phyloP scores from a whole-genome alignment of 352 stramenopile genomes.

The Pythium aquatile region DNA sequence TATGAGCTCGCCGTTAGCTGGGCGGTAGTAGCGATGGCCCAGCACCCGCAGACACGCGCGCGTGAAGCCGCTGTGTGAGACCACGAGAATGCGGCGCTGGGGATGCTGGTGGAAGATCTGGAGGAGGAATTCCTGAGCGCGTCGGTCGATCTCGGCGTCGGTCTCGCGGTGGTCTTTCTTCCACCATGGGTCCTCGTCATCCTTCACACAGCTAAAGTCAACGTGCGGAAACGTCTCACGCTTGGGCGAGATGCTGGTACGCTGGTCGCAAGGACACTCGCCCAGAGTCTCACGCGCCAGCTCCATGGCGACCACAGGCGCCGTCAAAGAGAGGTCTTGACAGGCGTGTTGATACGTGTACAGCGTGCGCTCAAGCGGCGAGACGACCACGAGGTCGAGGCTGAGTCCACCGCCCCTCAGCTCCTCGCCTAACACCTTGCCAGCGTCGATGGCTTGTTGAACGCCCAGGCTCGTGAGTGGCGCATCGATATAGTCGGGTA shows the following conservation, averaged over 20 bases:
- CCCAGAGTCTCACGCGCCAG: conserved; percentile 61
- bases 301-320: conserved; percentile 55
- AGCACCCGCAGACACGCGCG: conserved; percentile 58
- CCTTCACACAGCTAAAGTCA: conserved; percentile 43
- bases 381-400: conserved; percentile 63
- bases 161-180: conserved; percentile 53
- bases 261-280: conserved; percentile 62
- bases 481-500: conserved; percentile 54
- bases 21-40: conserved; percentile 62
- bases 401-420: conserved; percentile 41
- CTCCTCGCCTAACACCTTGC: conserved; percentile 42
- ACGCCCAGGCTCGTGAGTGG: conserved; percentile 47
- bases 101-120: conserved; percentile 37
- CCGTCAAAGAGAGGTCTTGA: conserved; percentile 19
- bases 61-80: conserved; percentile 70
- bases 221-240: conserved; percentile 40
- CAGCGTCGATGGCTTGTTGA: conserved; percentile 34
- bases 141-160: conserved; percentile 51
- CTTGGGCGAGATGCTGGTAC: conserved; percentile 42
- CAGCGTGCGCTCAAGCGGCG: conserved; percentile 63
- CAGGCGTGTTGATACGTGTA: conserved; percentile 56
- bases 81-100: conserved; percentile 48
- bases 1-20: conserved; percentile 65
- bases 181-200: conserved; percentile 62
- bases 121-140: conserved; percentile 48